Evolutionary conservation across 176 grass and related monocot species (phyloP), one percentile per base, ranked within the genome.

Genomic region (Aegilops umbellulata): DNA sequence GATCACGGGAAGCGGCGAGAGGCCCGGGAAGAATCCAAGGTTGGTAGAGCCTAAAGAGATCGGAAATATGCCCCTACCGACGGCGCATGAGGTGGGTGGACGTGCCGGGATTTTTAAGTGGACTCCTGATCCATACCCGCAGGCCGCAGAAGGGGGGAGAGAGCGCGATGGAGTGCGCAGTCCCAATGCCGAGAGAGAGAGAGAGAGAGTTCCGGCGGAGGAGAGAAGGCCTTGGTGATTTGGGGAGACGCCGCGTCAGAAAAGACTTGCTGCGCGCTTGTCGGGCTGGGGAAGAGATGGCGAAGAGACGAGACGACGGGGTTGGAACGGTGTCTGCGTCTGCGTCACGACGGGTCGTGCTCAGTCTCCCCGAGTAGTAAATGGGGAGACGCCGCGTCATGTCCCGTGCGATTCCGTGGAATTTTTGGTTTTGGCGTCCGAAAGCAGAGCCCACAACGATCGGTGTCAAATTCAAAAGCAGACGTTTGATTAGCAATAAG

Each of bases 1-100:
- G 76, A 89, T 87, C 87, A 90, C 39, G 55, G 36, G 81, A 65
- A 46, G 81, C 57, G n/a, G 80, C 44, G 79, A 65, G 79, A 65
- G 15, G 55, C 71, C 16, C 62, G 29, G 44, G 23, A 84, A 80
- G 53, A 87, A 69, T 69, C 76, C 49, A 74, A 70, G 62, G 34
- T 25, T 22, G 47, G 23, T 31, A 23, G 76, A 36, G 15, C 76
- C 66, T 83, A 60, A 71, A 23, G 36, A 49, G 73, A 55, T 13
- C 23, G 4, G 49, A 47, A 58, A 30, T 69, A 57, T 39, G 36
- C 55, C 12, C 24, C 76, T 60, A 46, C 47, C 17, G 49, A 86
- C 75, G 64, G n/a, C 74, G 60, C 51, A 79, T 63, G 46, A 68
- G 80, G 68, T 49, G n/a, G 62, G 12, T 39, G 23, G 46, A 51